A percentile compares a stretch with the other conserved stretches of the same genome.
Conservation (phyloP, 768 basidiomycete species). For the Leucocoprinus leucothites region DNA sequence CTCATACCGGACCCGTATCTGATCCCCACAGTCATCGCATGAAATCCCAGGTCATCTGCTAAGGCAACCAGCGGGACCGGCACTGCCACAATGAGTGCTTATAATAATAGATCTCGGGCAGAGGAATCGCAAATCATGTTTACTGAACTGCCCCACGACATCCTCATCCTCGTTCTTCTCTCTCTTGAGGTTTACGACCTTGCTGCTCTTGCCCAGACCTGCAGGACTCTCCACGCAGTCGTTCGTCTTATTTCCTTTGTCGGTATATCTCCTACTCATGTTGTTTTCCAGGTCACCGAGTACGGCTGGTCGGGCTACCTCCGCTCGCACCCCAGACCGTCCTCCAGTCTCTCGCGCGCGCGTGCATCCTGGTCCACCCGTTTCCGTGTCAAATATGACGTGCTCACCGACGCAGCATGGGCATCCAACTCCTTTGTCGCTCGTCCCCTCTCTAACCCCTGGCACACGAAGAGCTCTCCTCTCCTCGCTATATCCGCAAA, state of each 20-base stretch:
- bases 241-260: conserved; percentile 32
- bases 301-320: conserved; percentile 60
- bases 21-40: too few species aligned
- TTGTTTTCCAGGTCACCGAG: conserved; percentile 46
- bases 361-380: conserved; percentile 42
- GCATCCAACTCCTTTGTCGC: conserved; percentile 48
- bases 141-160: conserved; percentile 46
- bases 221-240: conserved; percentile 34
- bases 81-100: neutral
- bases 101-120: neutral
- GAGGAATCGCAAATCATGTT: conserved; percentile 19
- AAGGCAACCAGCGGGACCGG: neutral
- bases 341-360: conserved; percentile 45
- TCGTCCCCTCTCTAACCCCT: conserved; percentile 58
- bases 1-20: neutral
- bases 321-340: conserved; percentile 48
- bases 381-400: conserved; percentile 46
- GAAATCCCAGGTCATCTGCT: too few species aligned
- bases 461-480: conserved; percentile 56
- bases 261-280: conserved; percentile 1
- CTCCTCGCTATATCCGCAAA: conserved; percentile 51
- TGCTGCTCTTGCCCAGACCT: conserved; percentile 35
- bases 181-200: conserved; percentile 42
- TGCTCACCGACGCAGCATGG: conserved; percentile 56
- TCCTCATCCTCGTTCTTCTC: conserved; percentile 52